Evolutionary conservation across 768 basidiomycete genomes (phyloP).

Genomic region (Cystobasidium onofrii): DNA sequence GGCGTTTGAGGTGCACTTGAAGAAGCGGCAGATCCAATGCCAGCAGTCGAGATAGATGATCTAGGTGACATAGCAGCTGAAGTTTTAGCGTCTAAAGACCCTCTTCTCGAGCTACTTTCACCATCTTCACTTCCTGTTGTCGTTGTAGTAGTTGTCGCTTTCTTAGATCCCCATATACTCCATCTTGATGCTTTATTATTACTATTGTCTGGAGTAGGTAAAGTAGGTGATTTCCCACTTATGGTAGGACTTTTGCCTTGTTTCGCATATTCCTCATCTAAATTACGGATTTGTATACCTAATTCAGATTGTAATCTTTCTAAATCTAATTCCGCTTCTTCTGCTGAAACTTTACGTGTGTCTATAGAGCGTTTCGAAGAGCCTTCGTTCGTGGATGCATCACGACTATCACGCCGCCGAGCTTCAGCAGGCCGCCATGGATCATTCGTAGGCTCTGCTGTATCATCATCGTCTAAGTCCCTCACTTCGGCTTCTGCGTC

Average conservation of each 20-base stretch:
- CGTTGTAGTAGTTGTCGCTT: neutral
- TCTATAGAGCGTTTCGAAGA: neutral
- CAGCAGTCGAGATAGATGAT: neutral
- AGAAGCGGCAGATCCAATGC: neutral
- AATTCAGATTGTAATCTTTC: constrained; percentile 2
- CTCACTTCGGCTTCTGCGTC: neutral
- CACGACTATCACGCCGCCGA: neutral
- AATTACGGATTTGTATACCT: constrained; percentile 18
- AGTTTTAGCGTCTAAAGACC: neutral
- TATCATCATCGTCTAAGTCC: neutral
- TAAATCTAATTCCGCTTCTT: neutral
- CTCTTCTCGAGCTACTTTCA: neutral
- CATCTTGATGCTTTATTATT: neutral
- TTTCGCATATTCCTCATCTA: constrained; percentile 24
- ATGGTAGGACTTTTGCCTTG: neutral
- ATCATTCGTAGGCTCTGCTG: neutral
- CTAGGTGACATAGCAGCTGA: neutral
- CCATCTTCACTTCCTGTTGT: neutral
- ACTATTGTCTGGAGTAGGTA: neutral
- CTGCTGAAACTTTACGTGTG: neutral
- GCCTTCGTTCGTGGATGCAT: neutral
- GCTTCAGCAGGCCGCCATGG: constrained; percentile 2
- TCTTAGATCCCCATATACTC: constrained; percentile 1
- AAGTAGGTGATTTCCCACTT: neutral
- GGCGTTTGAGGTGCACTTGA: neutral